These are phyloP conservation scores for Metschnikowia lachancei DNA, from an alignment of 805 yeast species.

Conservation along the genomic window DNA sequence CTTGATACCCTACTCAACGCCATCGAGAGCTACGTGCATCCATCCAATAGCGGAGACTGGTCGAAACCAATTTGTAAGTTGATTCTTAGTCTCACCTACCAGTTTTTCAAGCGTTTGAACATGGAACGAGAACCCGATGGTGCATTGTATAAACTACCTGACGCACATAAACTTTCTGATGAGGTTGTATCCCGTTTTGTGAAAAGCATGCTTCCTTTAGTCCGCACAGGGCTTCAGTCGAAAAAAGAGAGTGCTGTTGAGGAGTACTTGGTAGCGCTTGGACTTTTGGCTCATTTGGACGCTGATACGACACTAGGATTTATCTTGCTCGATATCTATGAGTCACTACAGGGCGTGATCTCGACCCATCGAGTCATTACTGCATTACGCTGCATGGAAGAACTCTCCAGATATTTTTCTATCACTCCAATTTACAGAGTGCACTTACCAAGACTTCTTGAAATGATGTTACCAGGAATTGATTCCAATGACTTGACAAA, in stretches of 20 bases:
- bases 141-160: constrained; percentile 24
- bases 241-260: constrained; percentile 57
- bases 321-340: constrained; percentile 70
- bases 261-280: constrained; percentile 56
- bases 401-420: constrained; percentile 65
- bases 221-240: constrained; percentile 73
- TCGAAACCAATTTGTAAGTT: constrained; percentile 64
- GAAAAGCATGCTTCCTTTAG: constrained; percentile 51
- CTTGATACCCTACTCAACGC: constrained; percentile 61
- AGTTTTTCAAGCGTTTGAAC: constrained; percentile 56
- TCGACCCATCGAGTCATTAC: constrained; percentile 78
- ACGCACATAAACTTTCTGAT: constrained; percentile 35
- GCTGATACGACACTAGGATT: constrained; percentile 54
- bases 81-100: constrained; percentile 55
- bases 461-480: constrained; percentile 72
- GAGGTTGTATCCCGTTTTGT: constrained; percentile 43
- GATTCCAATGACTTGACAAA: constrained; percentile 83
- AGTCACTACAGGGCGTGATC: constrained; percentile 62
- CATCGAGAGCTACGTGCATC: constrained; percentile 80
- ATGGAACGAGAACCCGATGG: constrained; percentile 45
- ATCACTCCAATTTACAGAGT: constrained; percentile 61
- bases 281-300: constrained; percentile 60
- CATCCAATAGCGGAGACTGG: constrained; percentile 94
- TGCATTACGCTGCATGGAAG: constrained; percentile 65
- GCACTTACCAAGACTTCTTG: constrained; percentile 73